Conservation (phyloP, 805 yeast species). For the Candida ipomoeae region DNA sequence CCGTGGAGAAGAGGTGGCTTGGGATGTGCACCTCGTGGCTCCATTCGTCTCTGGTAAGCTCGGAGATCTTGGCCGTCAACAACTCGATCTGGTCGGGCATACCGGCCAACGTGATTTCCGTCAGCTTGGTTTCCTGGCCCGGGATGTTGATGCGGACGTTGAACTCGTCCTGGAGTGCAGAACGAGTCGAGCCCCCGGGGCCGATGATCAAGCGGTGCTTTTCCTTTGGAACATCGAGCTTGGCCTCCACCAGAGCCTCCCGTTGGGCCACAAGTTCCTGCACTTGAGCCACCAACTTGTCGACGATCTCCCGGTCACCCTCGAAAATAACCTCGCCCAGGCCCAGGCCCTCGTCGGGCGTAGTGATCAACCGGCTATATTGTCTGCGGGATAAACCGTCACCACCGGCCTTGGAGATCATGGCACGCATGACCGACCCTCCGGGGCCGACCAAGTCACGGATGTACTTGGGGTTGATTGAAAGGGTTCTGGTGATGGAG, state of each 20-base stretch:
- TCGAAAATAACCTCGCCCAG: constrained; percentile 56
- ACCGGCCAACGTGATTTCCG: constrained; percentile 57
- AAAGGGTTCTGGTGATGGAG: constrained; percentile 50
- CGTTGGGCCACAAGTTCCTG: constrained; percentile 57
- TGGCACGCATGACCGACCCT: constrained; percentile 69
- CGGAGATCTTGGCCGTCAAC: constrained; percentile 58
- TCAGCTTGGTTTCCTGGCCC: constrained; percentile 46
- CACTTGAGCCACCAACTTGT: constrained; percentile 59
- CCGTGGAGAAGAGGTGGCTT: constrained; percentile 50
- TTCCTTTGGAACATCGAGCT: constrained; percentile 58
- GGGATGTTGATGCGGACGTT: constrained; percentile 67
- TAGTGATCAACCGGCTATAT: constrained; percentile 54
- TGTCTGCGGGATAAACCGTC: constrained; percentile 42
- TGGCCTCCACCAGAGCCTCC: constrained; percentile 54
- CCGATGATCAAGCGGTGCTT: constrained; percentile 79
- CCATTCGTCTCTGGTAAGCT: constrained; percentile 59
- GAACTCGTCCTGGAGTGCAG: constrained; percentile 65
- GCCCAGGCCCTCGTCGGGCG: constrained; percentile 66
- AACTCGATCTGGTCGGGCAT: constrained; percentile 59
- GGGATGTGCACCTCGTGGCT: constrained; percentile 56
- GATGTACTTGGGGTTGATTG: constrained; percentile 71
- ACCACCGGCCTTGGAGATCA: constrained; percentile 73
- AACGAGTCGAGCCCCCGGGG: constrained; percentile 71
- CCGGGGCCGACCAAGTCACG: constrained; percentile 73
- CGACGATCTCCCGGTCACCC: constrained; percentile 76